Evolutionary conservation across 345 rosid species (phyloP).

Genomic region (rapeseed (Brassica napus)): Da-Ae NC_063438.1:24295501-24296000

Average conservation of each 20-base stretch:
- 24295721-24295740: conserved; percentile 68
- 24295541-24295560: conserved; percentile 92
- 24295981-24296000: not conserved
- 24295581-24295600: conserved; percentile 99
- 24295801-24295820: not conserved
- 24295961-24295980: not conserved
- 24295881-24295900: conserved; percentile 82
- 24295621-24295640: not conserved
- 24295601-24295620: conserved; percentile 45
- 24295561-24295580: conserved; percentile 95
- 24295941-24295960: not conserved
- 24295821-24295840: conserved; percentile 38
- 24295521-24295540: conserved; percentile 96
- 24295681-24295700: conserved; percentile 96
- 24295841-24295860: conserved; percentile 66
- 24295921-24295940: conserved; percentile 58
- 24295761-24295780: not conserved
- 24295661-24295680: conserved; percentile 25
- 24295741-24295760: conserved; percentile 75
- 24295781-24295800: no score
- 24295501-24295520: conserved; percentile 96
- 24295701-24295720: conserved; percentile 98
- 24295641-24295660: not conserved
- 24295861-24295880: conserved; percentile 61
- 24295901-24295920: conserved; percentile 52